Conservation (phyloP, 352 stramenopile genomes). For the Thalassiosira mediterranea region DNA sequence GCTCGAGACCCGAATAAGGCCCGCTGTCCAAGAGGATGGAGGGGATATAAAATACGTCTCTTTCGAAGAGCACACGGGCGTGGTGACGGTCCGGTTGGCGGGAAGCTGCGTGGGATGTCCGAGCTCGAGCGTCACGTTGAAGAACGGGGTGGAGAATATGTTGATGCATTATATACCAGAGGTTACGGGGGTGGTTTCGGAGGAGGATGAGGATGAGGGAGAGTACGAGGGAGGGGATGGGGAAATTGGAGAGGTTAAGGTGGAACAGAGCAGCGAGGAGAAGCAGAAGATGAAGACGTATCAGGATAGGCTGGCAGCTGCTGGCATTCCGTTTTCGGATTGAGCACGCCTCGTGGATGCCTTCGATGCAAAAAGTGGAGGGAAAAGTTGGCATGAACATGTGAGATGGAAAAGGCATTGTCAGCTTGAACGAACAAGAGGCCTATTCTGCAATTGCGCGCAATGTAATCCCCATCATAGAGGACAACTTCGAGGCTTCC, state of each 20-base stretch:
- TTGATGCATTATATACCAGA: slow-evolving; percentile 99
- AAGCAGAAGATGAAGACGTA: slow-evolving; percentile 74
- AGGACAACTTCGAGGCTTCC: too few relatives aligned
- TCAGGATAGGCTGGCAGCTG: slow-evolving; percentile 73
- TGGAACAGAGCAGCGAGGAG: slow-evolving; percentile 22
- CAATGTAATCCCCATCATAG: too few relatives aligned
- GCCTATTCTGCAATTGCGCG: too few relatives aligned
- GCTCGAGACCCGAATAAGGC: slow-evolving; percentile 96
- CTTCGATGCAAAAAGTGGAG: too few relatives aligned
- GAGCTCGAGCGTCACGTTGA: slow-evolving; percentile 96
- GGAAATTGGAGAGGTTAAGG: slow-evolving; percentile 14
- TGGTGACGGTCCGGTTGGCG: slow-evolving; percentile 83
- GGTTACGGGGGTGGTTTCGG: slow-evolving; percentile 86
- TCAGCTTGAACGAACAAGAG: too few relatives aligned
- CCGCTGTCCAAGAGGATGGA: slow-evolving; percentile 96
- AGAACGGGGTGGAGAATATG: slow-evolving; percentile 99
- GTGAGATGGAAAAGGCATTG: too few relatives aligned
- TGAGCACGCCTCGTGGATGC: too few relatives aligned
- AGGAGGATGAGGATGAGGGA: slow-evolving; percentile 70
- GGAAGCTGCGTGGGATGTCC: slow-evolving; percentile 97
- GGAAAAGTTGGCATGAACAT: too few relatives aligned
- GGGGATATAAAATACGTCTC: slow-evolving; percentile 98
- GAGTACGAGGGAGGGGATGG: slow-evolving; percentile 12
- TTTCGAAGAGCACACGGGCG: slow-evolving; percentile 94
- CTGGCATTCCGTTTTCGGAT: slow-evolving; percentile 83